Base-by-base conservation (phyloP, 441 rosid genomes). In the Eruca vesicaria region DNA sequence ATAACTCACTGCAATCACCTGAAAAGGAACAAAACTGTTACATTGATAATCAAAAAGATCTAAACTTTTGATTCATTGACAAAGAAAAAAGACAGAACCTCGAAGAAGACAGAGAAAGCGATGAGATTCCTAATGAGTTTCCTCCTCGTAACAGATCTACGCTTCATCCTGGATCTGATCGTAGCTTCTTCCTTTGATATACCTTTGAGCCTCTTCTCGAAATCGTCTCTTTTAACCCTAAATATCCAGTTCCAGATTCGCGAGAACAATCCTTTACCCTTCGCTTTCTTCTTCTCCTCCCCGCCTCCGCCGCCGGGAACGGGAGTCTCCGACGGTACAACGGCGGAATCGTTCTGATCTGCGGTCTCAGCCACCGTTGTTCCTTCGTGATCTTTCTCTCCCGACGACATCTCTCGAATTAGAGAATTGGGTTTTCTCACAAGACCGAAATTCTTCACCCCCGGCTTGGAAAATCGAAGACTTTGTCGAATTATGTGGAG, bases 101-200 rank as follows among this genome's bases (percentile, higher is more conserved):
- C 98, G 32, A 90, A 78, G 43, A 90, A 29, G 65, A 90, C 81
- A 5, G 91, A 84, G 84, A 89, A 86, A 15, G 82, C 8, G 62
- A 94, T 78, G 83, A 92, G 84, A 77, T 90, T 80, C 58, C 92
- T 78, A 16, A 80, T 80, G 82, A 86, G 78, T 66, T 84, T 85
- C 81, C 90, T 84, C 97, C 98, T 83, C 9, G 89, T 71, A 1
- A 72, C 78, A 59, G 94, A 83, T 76, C 98, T 79, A 63, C 82
- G 77, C 71, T 92, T 87, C 81, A 92, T 80, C 73, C 97, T 80
- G 3, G 88, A 78, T 26, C 89, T 79, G 76, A 90, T 83, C 7
- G 84, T 63, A 2, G 93, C 89, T 83, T 94, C 98, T 80, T 94
- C 98, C 85, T 74, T 94, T 19, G 93, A 85, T 53, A 94, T 90